phyloP scores from a whole-genome alignment of 1,139 yeast genomes.

The Lodderomyces theae region DNA sequence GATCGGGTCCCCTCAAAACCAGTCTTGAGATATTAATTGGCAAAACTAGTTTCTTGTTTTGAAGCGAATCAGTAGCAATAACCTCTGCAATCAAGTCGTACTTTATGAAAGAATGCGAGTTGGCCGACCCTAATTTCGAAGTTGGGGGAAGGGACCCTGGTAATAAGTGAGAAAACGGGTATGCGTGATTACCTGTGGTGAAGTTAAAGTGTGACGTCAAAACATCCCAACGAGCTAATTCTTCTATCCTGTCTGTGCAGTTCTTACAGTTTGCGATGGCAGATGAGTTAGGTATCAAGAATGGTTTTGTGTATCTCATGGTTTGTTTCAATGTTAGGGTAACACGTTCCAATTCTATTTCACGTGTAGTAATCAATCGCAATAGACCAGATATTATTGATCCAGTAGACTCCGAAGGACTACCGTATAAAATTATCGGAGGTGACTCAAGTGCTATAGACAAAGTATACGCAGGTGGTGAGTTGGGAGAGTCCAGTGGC shows the following conservation, averaged over 20 bases:
- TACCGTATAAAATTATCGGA: conserved; percentile 82
- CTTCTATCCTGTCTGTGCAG: conserved; percentile 54
- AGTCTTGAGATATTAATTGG: conserved; percentile 80
- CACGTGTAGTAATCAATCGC: conserved; percentile 20
- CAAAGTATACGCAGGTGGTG: conserved; percentile 23
- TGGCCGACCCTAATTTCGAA: conserved; percentile 54
- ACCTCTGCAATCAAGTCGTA: conserved; percentile 73
- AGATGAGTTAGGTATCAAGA: conserved; percentile 47
- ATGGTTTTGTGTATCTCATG: conserved; percentile 63
- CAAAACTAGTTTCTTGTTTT: conserved; percentile 44
- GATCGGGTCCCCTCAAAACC: conserved; percentile 76
- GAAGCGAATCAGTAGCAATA: conserved; percentile 21
- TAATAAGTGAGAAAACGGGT: conserved; percentile 88
- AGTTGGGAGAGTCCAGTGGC: too few relatives aligned
- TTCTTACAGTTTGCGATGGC: conserved; percentile 52
- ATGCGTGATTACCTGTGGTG: conserved; percentile 70
- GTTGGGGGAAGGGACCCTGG: conserved; percentile 93
- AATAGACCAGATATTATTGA: conserved; percentile 79
- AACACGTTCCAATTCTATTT: conserved; percentile 50
- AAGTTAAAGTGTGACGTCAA: conserved; percentile 55
- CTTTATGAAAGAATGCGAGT: conserved; percentile 54
- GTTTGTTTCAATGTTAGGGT: conserved; percentile 68
- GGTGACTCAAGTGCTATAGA: conserved; percentile 80
- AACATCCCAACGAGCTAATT: conserved; percentile 87
- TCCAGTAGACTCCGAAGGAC: conserved; percentile 77